Conservation (phyloP, 208 protist species). For the Crithidia acanthocephali region DNA sequence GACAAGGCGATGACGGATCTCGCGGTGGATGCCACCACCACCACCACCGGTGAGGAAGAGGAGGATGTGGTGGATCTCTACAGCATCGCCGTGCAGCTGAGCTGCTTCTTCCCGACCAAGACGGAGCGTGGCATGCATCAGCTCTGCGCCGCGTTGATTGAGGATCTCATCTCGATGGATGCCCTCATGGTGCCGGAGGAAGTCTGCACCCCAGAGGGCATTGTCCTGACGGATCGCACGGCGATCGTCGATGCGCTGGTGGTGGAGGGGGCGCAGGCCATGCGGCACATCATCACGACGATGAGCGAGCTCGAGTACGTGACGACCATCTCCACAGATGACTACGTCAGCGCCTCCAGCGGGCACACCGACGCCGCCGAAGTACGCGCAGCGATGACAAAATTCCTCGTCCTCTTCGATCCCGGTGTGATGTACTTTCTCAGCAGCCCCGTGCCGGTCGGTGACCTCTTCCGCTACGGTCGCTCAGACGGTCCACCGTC, state of each 20-base stretch:
- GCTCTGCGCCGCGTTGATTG: conserved; percentile 35
- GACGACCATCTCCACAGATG: conserved; percentile 3
- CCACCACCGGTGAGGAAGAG: neutral
- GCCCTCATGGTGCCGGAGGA: conserved; percentile 24
- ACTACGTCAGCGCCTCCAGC: conserved; percentile 5
- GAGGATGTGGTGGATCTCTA: conserved; percentile 26
- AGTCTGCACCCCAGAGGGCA: conserved; percentile 23
- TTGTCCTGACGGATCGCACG: conserved; percentile 21
- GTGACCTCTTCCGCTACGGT: conserved; percentile 37
- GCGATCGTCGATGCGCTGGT: conserved; percentile 26
- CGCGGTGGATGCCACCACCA: neutral
- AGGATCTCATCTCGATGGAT: conserved; percentile 33
- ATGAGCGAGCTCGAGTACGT: conserved; percentile 12
- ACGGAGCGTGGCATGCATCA: conserved; percentile 26
- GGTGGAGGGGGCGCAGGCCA: conserved; percentile 29
- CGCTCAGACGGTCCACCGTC: conserved; percentile 12
- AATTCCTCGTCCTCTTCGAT: conserved; percentile 22
- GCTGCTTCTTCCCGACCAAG: conserved; percentile 53
- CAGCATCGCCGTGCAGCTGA: conserved; percentile 34
- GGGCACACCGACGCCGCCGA: conserved; percentile 9
- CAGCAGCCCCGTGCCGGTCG: conserved; percentile 32
- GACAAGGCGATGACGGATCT: no score
- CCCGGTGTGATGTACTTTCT: conserved; percentile 35
- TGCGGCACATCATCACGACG: conserved; percentile 29
- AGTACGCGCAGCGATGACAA: conserved; percentile 15